Base-by-base conservation (phyloP, 495 filamentous ascomycete genomes). In the Penicillium ochrochloron region DNA sequence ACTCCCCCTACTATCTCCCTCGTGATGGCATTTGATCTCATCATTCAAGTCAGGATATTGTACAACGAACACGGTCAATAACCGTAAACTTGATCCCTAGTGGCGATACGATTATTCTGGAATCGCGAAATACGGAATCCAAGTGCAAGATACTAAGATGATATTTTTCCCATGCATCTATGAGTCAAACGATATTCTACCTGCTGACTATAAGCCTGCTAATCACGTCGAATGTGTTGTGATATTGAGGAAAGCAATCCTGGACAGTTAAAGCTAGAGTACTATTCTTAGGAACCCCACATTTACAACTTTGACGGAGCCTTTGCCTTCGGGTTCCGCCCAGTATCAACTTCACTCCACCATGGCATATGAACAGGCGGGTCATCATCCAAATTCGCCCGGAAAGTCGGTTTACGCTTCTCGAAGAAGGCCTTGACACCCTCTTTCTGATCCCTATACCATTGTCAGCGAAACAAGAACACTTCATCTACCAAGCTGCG, bases 331-430 rank as follows among this genome's bases (percentile, higher is more conserved):
- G 71, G 67, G 9, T 52, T 65, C 2, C 67, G 66, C 2, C 73
- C 72, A 37, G 75, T 74, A 23, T 76, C 72, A 35, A 76, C 64
- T 56, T 76, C 68, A 5, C 62, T 72, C 74, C 74, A 76, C 73
- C 74, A 76, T 1, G 72, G 74, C 33, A 73, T 59, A 59, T 62
- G 67, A 2, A 62, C 58, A 2, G 74, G 74, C 2, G 67, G 66
- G 21, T 74, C 63, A 12, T 73, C 65, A 51, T 73, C 72, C 42
- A 76, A 37, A 42, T 79, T 83, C 25, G 75, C 84, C 19, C 72
- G 71, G 65, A 88, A 89, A 6, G 79, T 75, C 4, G 82, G 80
- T 57, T 75, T 75, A 21, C 86, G 73, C 71, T 84, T 85, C 68
- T 80, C 75, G 58, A 83, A 72, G 61, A 84, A 84, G 46, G 76